Evolutionary conservation across 352 stramenopile species (phyloP).

Genomic region (Ophiocytium majus): DNA sequence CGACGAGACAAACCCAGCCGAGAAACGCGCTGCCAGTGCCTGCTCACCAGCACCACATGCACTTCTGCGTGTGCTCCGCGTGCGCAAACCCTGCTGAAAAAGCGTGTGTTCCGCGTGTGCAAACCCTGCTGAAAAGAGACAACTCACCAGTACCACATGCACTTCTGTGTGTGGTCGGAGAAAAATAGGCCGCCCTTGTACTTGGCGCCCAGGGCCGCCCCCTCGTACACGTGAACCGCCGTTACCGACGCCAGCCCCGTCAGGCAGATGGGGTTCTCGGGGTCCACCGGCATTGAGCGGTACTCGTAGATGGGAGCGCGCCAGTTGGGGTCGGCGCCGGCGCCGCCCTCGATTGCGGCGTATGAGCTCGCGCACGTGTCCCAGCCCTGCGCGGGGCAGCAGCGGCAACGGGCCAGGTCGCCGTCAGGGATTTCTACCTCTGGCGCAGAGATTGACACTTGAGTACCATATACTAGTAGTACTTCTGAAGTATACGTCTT

Average conservation of each 20-base stretch:
- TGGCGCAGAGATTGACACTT: too few relatives aligned
- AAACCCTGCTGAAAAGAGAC: neutral
- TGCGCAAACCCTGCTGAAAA: too few relatives aligned
- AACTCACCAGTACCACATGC: conserved; percentile 13
- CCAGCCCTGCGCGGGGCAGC: neutral
- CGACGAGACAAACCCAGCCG: too few relatives aligned
- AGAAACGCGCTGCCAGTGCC: too few relatives aligned
- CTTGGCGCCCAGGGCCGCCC: neutral
- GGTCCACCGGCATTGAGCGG: neutral
- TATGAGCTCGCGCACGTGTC: neutral
- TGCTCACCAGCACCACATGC: too few relatives aligned
- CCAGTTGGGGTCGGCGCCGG: neutral
- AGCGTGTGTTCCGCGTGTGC: too few relatives aligned
- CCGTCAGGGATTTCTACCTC: too few relatives aligned
- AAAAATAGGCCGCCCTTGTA: conserved; percentile 8
- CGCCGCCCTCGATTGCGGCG: neutral
- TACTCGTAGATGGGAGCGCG: neutral
- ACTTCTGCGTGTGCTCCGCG: too few relatives aligned
- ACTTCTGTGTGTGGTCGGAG: neutral
- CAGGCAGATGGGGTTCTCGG: conserved; percentile 6
- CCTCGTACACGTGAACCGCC: conserved; percentile 4
- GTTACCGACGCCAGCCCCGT: neutral
- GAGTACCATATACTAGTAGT: too few relatives aligned
- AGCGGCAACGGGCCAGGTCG: too few relatives aligned
- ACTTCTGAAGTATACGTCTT: too few relatives aligned